A percentile compares a stretch with the other conserved stretches of the same genome.
These are phyloP conservation scores for Coniochaeta sp. DNA, from an alignment of 2,329 filamentous ascomycete genomes.

Conservation along the genomic window DNA sequence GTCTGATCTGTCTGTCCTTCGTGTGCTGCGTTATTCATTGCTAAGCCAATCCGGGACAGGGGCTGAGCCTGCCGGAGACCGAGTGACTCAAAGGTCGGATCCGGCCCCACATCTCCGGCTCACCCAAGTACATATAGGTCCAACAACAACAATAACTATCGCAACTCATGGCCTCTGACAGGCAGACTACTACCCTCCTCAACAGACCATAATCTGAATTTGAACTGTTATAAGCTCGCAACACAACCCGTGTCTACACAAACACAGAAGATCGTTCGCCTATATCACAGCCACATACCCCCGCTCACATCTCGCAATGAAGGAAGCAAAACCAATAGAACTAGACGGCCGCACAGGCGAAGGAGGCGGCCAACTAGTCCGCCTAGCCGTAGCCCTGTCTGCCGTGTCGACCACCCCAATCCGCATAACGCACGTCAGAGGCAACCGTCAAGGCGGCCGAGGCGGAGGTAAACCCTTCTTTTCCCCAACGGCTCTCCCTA, in stretches of 20 bases:
- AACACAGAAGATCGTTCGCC: neutral
- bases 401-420: slow-evolving; percentile 47
- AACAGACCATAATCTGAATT: too few relatives aligned
- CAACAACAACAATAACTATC: neutral
- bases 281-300: neutral
- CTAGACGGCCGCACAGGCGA: slow-evolving; percentile 52
- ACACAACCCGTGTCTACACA: neutral
- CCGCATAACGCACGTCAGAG: slow-evolving; percentile 45
- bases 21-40: neutral
- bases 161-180: neutral
- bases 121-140: neutral
- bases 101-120: neutral
- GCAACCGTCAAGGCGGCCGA: slow-evolving; percentile 35
- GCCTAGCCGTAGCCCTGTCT: slow-evolving; percentile 47
- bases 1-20: too few relatives aligned
- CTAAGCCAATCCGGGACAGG: neutral
- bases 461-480: slow-evolving; percentile 19
- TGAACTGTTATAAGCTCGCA: neutral
- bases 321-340: slow-evolving; percentile 28
- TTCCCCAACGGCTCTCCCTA: too few relatives aligned
- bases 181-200: too few relatives aligned
- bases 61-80: slow-evolving; percentile 1
- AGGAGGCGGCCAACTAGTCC: slow-evolving; percentile 54
- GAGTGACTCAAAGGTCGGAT: slow-evolving; percentile 2
- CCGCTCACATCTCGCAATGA: slow-evolving; percentile 3